Conservation (phyloP, 306 rosid species). For the Arachis stenosperma region DNA sequence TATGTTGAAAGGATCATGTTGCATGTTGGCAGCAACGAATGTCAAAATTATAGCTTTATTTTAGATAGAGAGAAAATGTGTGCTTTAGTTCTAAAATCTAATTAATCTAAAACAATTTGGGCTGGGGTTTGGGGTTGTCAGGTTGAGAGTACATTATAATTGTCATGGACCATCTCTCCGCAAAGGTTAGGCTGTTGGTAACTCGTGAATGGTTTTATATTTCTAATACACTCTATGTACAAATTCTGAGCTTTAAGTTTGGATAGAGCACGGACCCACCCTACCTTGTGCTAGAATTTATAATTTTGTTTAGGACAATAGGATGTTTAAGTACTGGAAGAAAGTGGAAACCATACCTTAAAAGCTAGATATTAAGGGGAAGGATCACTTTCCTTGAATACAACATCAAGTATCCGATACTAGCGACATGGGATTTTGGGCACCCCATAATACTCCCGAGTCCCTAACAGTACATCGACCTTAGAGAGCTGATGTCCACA, state of each 20-base stretch:
- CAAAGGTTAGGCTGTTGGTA: neutral
- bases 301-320: too few relatives aligned
- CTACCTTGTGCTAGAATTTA: neutral
- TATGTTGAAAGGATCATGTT: slow-evolving; percentile 15
- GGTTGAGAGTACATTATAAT: slow-evolving; percentile 13
- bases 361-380: too few relatives aligned
- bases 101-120: neutral
- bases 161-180: neutral
- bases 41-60: neutral
- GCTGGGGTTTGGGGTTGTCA: neutral
- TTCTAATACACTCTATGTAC: neutral
- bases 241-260: neutral
- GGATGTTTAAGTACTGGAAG: neutral
- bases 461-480: too few relatives aligned
- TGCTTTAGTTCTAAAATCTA: slow-evolving; percentile 21
- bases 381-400: too few relatives aligned
- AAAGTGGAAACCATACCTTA: neutral
- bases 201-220: neutral
- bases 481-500: too few relatives aligned
- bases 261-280: neutral
- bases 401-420: too few relatives aligned
- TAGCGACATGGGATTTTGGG: too few relatives aligned
- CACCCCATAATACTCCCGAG: too few relatives aligned
- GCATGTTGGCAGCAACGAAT: slow-evolving; percentile 13
- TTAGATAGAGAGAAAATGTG: slow-evolving; percentile 16